Conservation (phyloP, 1,284 basidiomycete genomes). For the Moesziomyces sp. region DNA sequence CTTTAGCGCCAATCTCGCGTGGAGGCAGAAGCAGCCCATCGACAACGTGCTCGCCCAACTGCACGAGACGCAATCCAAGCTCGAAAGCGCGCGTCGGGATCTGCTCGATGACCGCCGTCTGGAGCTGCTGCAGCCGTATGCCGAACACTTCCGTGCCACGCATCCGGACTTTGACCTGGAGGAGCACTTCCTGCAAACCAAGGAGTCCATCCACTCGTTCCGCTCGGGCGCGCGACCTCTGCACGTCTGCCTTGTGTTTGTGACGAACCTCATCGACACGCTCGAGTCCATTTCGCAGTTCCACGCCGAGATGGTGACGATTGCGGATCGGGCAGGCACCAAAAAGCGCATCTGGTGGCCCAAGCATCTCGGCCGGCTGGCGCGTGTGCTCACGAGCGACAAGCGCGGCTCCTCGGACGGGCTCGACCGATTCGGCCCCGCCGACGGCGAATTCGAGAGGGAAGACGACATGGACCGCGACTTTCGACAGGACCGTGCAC, state of each 20-base stretch:
- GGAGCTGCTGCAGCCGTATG: constrained; percentile 71
- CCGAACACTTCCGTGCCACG: constrained; percentile 39
- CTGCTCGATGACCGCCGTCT: constrained; percentile 70
- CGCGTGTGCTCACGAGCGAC: constrained; percentile 53
- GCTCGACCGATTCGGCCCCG: constrained; percentile 26
- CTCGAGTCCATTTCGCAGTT: constrained; percentile 71
- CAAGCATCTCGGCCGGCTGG: constrained; percentile 70
- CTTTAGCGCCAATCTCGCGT: constrained; percentile 61
- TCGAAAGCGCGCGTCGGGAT: constrained; percentile 15
- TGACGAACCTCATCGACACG: constrained; percentile 70
- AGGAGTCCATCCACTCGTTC: constrained; percentile 28
- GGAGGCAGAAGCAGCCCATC: constrained; percentile 48
- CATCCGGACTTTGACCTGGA: constrained; percentile 36
- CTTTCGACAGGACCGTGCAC: constrained; percentile 31
- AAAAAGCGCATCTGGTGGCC: constrained; percentile 72
- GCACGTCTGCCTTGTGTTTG: constrained; percentile 72
- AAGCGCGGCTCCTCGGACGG: constrained; percentile 36
- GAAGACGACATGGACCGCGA: constrained; percentile 38
- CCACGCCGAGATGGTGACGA: constrained; percentile 70
- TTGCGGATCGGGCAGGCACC: constrained; percentile 69
- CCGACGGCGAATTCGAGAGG: constrained; percentile 28
- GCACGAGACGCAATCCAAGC: constrained; percentile 68
- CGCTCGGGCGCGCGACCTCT: constrained; percentile 69
- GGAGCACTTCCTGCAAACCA: constrained; percentile 38
- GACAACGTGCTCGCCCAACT: constrained; percentile 49